Percentiles rank a stretch among this genome's conserved stretches.
Conservation (phyloP, 23 red algal species). For the Gracilaria vermiculophylla region DNA sequence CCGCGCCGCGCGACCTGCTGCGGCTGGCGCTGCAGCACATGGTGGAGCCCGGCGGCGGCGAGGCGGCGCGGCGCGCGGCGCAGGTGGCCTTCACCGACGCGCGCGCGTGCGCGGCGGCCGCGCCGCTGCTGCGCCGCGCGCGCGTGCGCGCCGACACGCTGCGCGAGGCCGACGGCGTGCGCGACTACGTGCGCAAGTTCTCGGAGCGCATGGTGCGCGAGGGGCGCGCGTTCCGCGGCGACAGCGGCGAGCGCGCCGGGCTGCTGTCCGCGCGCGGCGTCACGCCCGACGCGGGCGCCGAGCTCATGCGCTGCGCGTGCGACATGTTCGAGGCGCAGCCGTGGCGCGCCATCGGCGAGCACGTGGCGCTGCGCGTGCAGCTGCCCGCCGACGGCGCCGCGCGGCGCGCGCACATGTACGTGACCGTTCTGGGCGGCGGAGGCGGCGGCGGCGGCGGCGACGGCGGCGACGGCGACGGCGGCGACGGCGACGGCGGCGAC, state of each 20-base stretch:
- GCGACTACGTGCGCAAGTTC: constrained; percentile 45
- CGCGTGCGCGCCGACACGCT: constrained; percentile 32
- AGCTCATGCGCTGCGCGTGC: constrained; percentile 9
- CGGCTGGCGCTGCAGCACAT: constrained; percentile 39
- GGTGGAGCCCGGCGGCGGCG: too few relatives aligned
- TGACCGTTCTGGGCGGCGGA: constrained; percentile 42
- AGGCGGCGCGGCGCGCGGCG: constrained; percentile 27
- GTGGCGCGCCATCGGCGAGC: constrained; percentile 63
- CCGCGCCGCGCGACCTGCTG: constrained; percentile 26
- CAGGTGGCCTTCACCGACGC: constrained; percentile 29
- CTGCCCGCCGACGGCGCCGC: background rate
- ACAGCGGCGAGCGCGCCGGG: constrained; percentile 54
- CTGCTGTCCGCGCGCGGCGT: constrained; percentile 28
- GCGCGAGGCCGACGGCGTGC: constrained; percentile 63
- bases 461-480: constrained; percentile 30
- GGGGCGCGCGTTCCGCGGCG: constrained; percentile 29
- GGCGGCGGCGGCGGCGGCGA: background rate
- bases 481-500: constrained; percentile 14
- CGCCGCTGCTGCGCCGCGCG: constrained; percentile 58
- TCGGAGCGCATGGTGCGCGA: constrained; percentile 59
- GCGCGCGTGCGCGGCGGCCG: too few relatives aligned
- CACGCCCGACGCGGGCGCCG: background rate
- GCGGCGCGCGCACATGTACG: constrained; percentile 27
- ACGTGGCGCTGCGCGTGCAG: constrained; percentile 42
- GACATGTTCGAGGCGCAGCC: constrained; percentile 46